Evolutionary conservation across 208 protist genomes (phyloP), one percentile per base, ranked within the genome.

Genomic region (Dictyostelium gargantuum): DNA sequence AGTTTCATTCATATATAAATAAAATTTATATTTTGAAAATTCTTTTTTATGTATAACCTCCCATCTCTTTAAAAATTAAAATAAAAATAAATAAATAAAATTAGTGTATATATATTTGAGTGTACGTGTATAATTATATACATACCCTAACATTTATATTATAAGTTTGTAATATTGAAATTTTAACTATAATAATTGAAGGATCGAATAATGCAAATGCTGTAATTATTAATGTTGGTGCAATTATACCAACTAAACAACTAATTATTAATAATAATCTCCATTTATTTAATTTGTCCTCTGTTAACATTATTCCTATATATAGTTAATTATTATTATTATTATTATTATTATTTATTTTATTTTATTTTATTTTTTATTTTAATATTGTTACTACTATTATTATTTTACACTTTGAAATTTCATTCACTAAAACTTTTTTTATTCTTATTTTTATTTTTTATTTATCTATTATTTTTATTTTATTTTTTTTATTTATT

Each of bases 141-240:
- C 46, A 13, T 89, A 89, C 82, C 11, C 44, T 77, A 35, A 79
- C 82, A 46, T 74, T 42, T 48, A 38, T 48, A 50, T 89, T 89
- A 46, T 89, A 89, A 35, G 13, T 32, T 66, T 89, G 66, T 68
- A 89, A 29, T 29, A 52, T 15, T 6, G 82, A 73, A 13, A 89
- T 52, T 79, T 74, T 56, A 26, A 89, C 82, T 29, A 89, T 77
- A 10, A 77, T 79, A 10, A 89, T 89, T 10, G 63, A 68, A 13
- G 82, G 63, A 50, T 89, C 82, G 26, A 89, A 66, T 23, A 89
- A 66, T 40, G 82, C 82, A 66, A 89, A 89, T 26, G 82, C 82
- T 42, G 82, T 89, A 1, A 89, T 89, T n/a, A 89, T 77, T 40
- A 89, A 40, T 1, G 82, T 89, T 29, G 82, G 82, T 52, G 82